Base-by-base conservation (phyloP, 495 filamentous ascomycete genomes). In the Podospora bellae-mahoneyi region DNA sequence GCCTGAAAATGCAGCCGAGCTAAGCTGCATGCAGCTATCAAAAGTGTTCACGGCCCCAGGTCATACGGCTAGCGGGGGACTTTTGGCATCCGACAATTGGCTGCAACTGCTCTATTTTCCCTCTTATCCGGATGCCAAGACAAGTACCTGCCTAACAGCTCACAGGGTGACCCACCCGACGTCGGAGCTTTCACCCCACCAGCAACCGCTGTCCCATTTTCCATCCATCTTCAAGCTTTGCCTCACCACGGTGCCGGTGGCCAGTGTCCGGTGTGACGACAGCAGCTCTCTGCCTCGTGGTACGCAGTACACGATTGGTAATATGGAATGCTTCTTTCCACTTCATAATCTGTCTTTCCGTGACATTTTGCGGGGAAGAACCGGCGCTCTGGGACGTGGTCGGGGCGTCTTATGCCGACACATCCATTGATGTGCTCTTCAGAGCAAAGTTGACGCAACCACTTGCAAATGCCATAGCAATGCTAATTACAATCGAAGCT, bases 21-120 rank as follows among this genome's bases (percentile, higher is more conserved):
- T 63, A 63, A 61, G 61, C 63, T 67, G 65, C 65, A 67, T 70
- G 69, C 69, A 67, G 62, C 39, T 62, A 62, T 26, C 57, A 32
- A 48, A 48, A 48, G 39, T 16, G 39, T 48, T 48, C 5, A 48
- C 39, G 15, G 39, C 13, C 13, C 39, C 39, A 48, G 39, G 39
- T 48, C 39, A 48, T 48, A 13, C 39, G 39, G 39, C 39, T 48
- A 48, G 39, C 39, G 39, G 39, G 15, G 7, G 39, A 48, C 39
- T 48, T 48, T 13, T 48, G 55, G 55, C 55, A 58, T 20, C 55
- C 55, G 55, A 20, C 23, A 26, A 58, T 58, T 58, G n/a, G 55
- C 55, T 64, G 23, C 23, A n/a, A 6, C 15, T 44, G 30, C 30
- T 5, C 30, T 32, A 0, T 16, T 48, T 13, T 48, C 39, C 0